Base-by-base conservation (phyloP, 78 protist species). In the Anaeramoeba flamelloides region DNA sequence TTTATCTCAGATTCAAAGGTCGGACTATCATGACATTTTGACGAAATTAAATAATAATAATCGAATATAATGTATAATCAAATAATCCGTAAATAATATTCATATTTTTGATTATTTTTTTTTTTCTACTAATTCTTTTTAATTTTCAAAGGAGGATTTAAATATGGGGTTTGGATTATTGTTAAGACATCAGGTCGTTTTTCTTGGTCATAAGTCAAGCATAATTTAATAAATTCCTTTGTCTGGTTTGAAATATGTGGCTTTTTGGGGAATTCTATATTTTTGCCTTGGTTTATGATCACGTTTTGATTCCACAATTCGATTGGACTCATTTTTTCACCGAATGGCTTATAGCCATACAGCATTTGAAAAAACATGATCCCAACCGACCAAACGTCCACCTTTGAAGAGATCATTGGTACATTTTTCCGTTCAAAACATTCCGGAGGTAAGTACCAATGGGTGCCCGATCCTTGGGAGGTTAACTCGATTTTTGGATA, bases 391-490 rank as follows among this genome's bases (percentile, higher is more conserved):
- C 94, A 93, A 8, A 93, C 92, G 38, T 93, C 96, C 38, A 93
- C 96, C 84, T 92, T 90, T 36, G 81, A 3, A 69, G 41, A 81
- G 41, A 84, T 74, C 36, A 53, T 53, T 8, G 69, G 69, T n/a
- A n/a, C n/a, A 26, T 76, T 39, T 76, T 40, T 36, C 38, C 80
- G 65, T 39, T 8, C 79, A 34, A 90, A 93, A 78, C 95, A 92
- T 86, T 93, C 96, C 17, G 96, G 96, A 0, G 96, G 96, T 3
- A 93, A 78, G 84, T 85, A 64, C 93, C 95, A 92, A 76, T 90
- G 85, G 3, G 97, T 94, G 22, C 97, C 97, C 0, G 97, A 89
- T 31, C 97, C 97, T 0, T 92, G 92, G 39, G 88, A 79, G 39
- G 96, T 93, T 39, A 93, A 87, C 53, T 92, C 95, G 41, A 89